Evolutionary conservation across 202 grass and related monocot genomes (phyloP).

Genomic region (Cymbopogon flexuosus): DNA sequence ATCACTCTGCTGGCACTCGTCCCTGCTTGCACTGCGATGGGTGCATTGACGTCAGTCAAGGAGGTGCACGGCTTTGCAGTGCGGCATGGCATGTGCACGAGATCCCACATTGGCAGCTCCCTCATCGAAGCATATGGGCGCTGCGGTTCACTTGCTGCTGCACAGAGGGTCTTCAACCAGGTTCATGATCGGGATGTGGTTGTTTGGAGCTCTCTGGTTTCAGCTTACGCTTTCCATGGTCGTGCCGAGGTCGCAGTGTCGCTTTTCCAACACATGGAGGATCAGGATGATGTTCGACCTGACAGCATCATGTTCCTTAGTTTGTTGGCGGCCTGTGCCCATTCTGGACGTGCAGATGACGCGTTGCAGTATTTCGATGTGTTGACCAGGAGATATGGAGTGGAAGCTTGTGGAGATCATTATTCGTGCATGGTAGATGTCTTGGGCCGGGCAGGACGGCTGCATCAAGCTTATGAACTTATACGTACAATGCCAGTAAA

Average conservation of each 20-base stretch:
- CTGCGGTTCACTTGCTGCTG: conserved; percentile 35
- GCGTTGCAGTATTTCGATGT: conserved; percentile 56
- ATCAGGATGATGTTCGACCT: conserved; percentile 37
- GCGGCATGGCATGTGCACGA: conserved; percentile 31
- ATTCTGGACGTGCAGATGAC: conserved; percentile 54
- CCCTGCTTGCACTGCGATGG: conserved; percentile 22
- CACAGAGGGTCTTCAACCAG: conserved; percentile 42
- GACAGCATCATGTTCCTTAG: conserved; percentile 62
- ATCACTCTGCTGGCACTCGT: conserved; percentile 53
- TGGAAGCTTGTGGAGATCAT: conserved; percentile 45
- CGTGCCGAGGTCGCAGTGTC: conserved; percentile 36
- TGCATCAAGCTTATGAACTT: conserved; percentile 55
- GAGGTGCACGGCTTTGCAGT: conserved; percentile 57
- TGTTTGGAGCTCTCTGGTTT: conserved; percentile 56
- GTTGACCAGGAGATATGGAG: conserved; percentile 35
- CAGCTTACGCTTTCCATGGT: conserved; percentile 68
- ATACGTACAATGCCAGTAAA: conserved; percentile 53
- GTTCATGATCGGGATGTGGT: conserved; percentile 53
- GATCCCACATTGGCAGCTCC: conserved; percentile 44
- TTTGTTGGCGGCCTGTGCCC: conserved; percentile 55
- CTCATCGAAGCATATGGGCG: conserved; percentile 61
- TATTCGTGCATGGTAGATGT: conserved; percentile 72
- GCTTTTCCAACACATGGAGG: conserved; percentile 47
- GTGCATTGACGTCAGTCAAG: conserved; percentile 36
- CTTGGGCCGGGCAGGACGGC: conserved; percentile 56